These are phyloP conservation scores for Chlamydomonas applanata DNA, from an alignment of 139 green algal species.

Conservation along the genomic window DNA sequence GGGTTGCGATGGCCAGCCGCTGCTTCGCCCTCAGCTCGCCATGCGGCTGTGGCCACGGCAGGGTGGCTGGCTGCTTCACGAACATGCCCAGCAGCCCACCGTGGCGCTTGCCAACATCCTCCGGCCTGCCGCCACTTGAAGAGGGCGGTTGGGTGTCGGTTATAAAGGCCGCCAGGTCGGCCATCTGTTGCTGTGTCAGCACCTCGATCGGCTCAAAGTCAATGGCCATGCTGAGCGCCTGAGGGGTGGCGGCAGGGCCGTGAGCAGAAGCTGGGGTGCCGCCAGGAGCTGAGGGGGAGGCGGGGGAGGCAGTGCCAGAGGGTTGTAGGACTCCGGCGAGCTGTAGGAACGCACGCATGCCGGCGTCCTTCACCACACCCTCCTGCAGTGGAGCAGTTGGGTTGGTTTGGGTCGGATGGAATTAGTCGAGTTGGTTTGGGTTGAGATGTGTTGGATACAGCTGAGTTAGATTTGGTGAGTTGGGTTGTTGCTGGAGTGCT, in stretches of 20 bases:
- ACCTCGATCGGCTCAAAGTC: slow-evolving; percentile 17
- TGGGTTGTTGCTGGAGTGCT: too few relatives aligned
- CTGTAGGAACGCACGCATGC: too few relatives aligned
- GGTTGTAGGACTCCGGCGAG: too few relatives aligned
- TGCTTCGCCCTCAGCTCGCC: slow-evolving; percentile 24
- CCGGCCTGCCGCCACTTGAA: too few relatives aligned
- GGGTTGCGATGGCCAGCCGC: slow-evolving; percentile 36
- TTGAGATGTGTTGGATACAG: too few relatives aligned
- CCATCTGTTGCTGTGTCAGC: slow-evolving; percentile 15
- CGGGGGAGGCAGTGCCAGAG: too few relatives aligned
- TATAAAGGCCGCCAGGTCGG: slow-evolving; percentile 29
- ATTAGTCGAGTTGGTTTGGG: too few relatives aligned
- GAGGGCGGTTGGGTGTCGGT: background rate
- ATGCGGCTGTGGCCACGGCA: slow-evolving; percentile 33
- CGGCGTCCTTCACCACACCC: background rate
- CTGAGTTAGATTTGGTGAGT: too few relatives aligned
- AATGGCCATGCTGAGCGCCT: background rate
- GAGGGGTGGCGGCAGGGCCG: too few relatives aligned
- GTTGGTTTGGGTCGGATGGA: too few relatives aligned
- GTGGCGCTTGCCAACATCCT: background rate
- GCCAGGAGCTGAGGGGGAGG: background rate
- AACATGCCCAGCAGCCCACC: background rate
- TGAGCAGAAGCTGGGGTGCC: background rate
- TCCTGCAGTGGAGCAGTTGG: too few relatives aligned
- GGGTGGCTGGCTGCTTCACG: background rate